Evolutionary conservation across 169 alveolate species (phyloP).

Genomic region (Babesia caballi): DNA sequence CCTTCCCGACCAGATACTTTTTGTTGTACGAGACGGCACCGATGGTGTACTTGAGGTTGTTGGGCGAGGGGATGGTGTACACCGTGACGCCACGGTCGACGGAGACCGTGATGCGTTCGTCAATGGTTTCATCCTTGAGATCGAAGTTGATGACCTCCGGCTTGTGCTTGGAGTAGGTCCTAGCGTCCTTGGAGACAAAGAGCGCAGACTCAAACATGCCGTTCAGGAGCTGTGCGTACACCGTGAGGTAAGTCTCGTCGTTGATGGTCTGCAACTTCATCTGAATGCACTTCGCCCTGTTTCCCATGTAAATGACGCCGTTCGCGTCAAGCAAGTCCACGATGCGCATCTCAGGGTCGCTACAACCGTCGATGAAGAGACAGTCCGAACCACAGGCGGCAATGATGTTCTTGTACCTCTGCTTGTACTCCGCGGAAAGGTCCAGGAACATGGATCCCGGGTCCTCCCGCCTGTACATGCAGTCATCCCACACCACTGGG

Average conservation of each 20-base stretch:
- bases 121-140: not conserved
- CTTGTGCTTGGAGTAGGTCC: not conserved
- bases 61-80: conserved; percentile 11
- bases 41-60: conserved; percentile 27
- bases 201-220: conserved; percentile 2
- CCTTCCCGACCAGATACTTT: not conserved
- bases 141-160: conserved; percentile 20
- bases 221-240: conserved; percentile 11
- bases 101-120: conserved; percentile 8
- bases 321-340: conserved; percentile 20
- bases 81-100: not conserved
- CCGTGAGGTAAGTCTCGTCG: conserved; percentile 2
- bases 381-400: conserved; percentile 44
- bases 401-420: not conserved
- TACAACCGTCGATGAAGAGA: conserved; percentile 57
- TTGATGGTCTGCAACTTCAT: not conserved
- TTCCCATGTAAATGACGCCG: conserved; percentile 17
- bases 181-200: not conserved
- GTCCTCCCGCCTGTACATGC: conserved; percentile 4
- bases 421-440: not conserved
- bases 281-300: conserved; percentile 5
- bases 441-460: not conserved
- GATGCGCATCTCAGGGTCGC: conserved; percentile 13
- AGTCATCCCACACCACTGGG: conserved; percentile 24
- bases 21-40: conserved; percentile 25